These are phyloP conservation scores for Populus davidiana DNA, from an alignment of 345 rosid species.

Conservation along the genomic window DNA sequence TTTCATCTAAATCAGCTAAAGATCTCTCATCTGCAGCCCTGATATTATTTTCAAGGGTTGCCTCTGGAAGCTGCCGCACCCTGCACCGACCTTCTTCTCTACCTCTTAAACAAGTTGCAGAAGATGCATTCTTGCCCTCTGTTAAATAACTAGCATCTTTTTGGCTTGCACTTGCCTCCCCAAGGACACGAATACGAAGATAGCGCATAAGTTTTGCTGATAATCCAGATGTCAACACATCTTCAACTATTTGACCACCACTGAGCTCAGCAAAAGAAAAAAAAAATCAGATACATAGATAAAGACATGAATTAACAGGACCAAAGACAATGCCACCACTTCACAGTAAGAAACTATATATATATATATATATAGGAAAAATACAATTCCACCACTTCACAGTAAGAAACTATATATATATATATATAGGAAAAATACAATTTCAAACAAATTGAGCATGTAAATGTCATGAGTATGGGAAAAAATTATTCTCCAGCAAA, in stretches of 20 bases:
- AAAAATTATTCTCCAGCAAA: neutral
- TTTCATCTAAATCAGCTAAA: constrained; percentile 40
- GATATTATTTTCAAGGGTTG: constrained; percentile 42
- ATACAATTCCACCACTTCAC: too few relatives aligned
- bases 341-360: too few relatives aligned
- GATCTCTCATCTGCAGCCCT: constrained; percentile 36
- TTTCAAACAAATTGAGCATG: constrained; percentile 14
- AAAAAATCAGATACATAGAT: neutral
- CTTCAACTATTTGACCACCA: constrained; percentile 89
- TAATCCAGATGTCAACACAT: constrained; percentile 88
- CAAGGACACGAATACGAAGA: constrained; percentile 85
- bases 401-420: too few relatives aligned
- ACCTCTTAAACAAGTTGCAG: constrained; percentile 40
- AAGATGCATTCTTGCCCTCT: constrained; percentile 50
- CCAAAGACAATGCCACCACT: too few relatives aligned
- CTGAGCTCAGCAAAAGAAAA: constrained; percentile 34
- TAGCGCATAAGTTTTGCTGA: constrained; percentile 88
- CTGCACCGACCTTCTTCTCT: constrained; percentile 81
- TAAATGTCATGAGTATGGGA: neutral
- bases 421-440: neutral
- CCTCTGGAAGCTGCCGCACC: constrained; percentile 60
- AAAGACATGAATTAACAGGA: too few relatives aligned
- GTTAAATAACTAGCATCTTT: constrained; percentile 53
- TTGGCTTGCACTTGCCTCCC: constrained; percentile 61
- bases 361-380: neutral